phyloP scores from a whole-genome alignment of 345 rosid species.

The Ricinus communis region DNA sequence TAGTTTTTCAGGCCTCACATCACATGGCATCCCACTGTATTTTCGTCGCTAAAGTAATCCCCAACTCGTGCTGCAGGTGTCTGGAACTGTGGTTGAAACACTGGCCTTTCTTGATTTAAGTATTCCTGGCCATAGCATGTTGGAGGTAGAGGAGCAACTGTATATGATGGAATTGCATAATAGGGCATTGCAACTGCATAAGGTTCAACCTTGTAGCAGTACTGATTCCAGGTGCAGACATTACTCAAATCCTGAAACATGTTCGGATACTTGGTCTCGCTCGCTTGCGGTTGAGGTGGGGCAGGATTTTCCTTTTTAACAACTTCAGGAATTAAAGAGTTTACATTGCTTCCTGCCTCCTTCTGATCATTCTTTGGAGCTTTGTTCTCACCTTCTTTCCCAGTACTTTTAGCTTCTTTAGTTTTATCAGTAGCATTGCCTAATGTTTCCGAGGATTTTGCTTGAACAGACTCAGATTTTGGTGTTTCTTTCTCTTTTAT shows the following conservation, averaged over 20 bases:
- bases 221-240: conserved; percentile 21
- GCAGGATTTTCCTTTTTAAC: conserved; percentile 15
- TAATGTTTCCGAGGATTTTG: conserved; percentile 16
- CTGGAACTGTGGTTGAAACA: conserved; percentile 25
- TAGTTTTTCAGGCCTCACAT: conserved; percentile 35
- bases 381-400: conserved; percentile 9
- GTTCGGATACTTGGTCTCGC: conserved; percentile 17
- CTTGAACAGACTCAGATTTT: conserved; percentile 18
- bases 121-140: conserved; percentile 9
- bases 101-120: conserved; percentile 21
- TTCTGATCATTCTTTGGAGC: conserved; percentile 20
- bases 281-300: conserved; percentile 11
- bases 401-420: conserved; percentile 14
- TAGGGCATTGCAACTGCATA: conserved; percentile 34
- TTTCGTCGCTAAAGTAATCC: conserved; percentile 64
- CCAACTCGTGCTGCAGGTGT: conserved; percentile 32
- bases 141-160: conserved; percentile 16
- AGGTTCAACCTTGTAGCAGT: conserved; percentile 34
- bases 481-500: conserved; percentile 23
- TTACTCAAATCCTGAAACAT: conserved; percentile 15
- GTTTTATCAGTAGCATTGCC: conserved; percentile 13
- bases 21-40: conserved; percentile 51
- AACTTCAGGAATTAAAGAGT: conserved; percentile 7
- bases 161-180: conserved; percentile 36
- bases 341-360: background rate